Conservation (phyloP, 495 filamentous ascomycete genomes). For the Neurospora africana region DNA sequence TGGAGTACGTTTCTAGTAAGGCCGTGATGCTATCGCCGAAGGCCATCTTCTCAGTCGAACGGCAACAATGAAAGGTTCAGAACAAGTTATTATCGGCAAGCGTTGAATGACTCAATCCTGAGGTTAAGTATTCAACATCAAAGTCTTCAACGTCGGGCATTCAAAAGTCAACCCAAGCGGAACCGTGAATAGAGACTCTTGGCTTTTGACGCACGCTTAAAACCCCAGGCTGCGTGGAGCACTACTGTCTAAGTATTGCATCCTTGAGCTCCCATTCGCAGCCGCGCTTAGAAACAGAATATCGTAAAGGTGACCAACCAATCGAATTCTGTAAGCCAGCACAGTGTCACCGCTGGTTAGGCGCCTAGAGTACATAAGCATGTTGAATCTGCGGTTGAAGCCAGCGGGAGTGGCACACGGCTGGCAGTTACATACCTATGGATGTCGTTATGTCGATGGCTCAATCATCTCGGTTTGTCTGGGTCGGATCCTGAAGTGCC, state of each 20-base stretch:
- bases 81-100: neutral
- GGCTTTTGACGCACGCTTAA: neutral
- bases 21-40: constrained; percentile 21
- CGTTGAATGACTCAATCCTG: neutral
- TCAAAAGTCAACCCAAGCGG: neutral
- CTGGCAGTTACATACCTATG: neutral
- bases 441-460: neutral
- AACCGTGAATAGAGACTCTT: neutral
- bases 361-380: neutral
- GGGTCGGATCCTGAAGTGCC: neutral
- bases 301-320: neutral
- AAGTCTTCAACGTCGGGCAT: neutral
- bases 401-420: neutral
- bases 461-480: neutral
- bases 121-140: neutral
- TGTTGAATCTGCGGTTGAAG: neutral
- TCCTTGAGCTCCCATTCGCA: neutral
- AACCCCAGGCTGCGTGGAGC: neutral
- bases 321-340: neutral
- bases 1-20: constrained; percentile 26
- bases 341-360: neutral
- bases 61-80: neutral
- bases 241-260: neutral
- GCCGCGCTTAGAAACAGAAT: neutral
- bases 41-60: constrained; percentile 8